Evolutionary conservation across 352 stramenopile species (phyloP).

Genomic region (Phytophthora fragariaefolia): DNA sequence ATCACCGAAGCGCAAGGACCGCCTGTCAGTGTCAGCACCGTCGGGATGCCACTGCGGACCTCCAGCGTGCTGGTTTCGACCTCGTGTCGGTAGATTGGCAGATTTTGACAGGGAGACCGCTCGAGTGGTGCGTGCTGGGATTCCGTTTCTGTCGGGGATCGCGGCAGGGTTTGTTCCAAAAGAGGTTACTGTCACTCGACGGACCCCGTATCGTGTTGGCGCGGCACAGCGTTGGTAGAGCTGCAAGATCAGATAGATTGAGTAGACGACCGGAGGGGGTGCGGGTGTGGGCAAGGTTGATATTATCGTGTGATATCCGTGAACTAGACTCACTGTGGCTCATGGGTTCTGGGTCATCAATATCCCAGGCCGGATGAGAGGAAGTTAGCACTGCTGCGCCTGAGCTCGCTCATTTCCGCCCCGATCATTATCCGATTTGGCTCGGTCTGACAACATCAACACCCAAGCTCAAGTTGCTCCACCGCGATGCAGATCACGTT

Average conservation of each 20-base stretch:
- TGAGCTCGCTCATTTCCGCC: neutral
- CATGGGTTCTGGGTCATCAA: neutral
- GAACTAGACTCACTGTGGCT: neutral
- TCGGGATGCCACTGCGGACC: neutral
- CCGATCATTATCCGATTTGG: neutral
- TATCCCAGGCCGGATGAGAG: neutral
- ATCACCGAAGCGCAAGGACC: constrained; percentile 1
- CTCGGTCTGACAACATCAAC: neutral
- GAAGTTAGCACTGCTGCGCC: neutral
- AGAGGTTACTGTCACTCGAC: too few relatives aligned
- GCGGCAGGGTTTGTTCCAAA: too few relatives aligned
- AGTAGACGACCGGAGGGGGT: neutral
- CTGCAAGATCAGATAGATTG: too few relatives aligned
- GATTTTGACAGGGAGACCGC: too few relatives aligned
- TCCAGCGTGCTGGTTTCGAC: neutral
- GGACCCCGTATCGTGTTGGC: too few relatives aligned
- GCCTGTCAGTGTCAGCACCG: constrained; percentile 2
- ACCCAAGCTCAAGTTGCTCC: neutral
- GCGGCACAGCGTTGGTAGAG: too few relatives aligned
- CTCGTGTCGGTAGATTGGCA: too few relatives aligned
- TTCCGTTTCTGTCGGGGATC: too few relatives aligned
- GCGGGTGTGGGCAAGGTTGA: neutral
- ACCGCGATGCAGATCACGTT: neutral
- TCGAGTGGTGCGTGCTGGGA: too few relatives aligned
- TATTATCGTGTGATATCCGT: neutral